Evolutionary conservation across 768 basidiomycete genomes (phyloP), one percentile per base, ranked within the genome.

Genomic region (Saitozyma podzolica): DNA sequence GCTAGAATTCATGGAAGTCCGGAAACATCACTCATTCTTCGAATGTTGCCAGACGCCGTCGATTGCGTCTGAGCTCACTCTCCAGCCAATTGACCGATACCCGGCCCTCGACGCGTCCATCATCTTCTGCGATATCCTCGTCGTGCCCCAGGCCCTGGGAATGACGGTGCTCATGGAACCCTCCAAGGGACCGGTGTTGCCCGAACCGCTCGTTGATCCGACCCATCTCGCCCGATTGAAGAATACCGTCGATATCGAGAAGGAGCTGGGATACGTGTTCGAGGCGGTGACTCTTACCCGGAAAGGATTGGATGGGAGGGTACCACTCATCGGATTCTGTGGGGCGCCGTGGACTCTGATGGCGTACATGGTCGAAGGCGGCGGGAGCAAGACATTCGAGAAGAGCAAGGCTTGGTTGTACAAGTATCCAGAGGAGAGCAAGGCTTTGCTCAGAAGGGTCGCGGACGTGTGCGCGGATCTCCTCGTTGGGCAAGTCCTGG

Each of bases 321-420:
- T 98, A 13, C 95, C 96, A 11, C 83, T 99, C 60, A 96, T 99
- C 70, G 96, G 96, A 10, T 99, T 99, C 81, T 91, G 87, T 75
- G 96, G 95, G 47, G 93, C 92, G 0, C 96, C 96, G 1, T 98
- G 96, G 96, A 99, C 96, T 4, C 85, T 98, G 56, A 93, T 99
- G 82, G 86, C 88, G 19, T 99, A 98, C 79, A 99, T 99, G 96
- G 85, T 96, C 72, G 96, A 98, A 79, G 96, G 96, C 8, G 95
- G 94, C 6, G 89, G 89, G 9, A 90, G 86, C 79, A 93, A 92
- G 81, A 90, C 90, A 13, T 86, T 91, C 69, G 88, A 90, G 65
- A 93, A 94, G 80, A 86, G 87, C 42, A 99, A 99, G 82, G 87
- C 89, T 0, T 99, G 96, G 95, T 77, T 97, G 7, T 98, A 91